phyloP scores from a whole-genome alignment of 805 yeast species.

The Nakazawaea molendinolei region DNA sequence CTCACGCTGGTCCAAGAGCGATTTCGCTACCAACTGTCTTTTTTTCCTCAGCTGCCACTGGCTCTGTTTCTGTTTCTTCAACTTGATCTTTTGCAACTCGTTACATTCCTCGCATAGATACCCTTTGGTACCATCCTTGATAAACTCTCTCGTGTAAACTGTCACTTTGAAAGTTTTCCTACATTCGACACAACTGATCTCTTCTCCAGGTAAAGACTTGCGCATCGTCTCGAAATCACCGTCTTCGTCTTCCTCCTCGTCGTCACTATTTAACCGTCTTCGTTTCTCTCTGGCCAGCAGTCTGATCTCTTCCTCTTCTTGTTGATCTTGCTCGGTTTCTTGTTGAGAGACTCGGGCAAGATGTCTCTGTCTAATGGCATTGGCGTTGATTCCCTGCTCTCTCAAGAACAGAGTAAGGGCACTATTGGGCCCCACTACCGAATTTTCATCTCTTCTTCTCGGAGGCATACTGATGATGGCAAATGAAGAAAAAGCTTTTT shows the following conservation, averaged over 20 bases:
- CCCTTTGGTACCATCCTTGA: constrained; percentile 45
- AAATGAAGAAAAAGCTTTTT: too few species aligned
- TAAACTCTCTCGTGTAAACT: constrained; percentile 51
- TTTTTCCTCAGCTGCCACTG: constrained; percentile 63
- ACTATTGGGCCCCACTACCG: constrained; percentile 61
- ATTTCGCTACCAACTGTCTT: constrained; percentile 76
- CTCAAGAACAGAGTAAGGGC: constrained; percentile 85
- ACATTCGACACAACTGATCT: constrained; percentile 60
- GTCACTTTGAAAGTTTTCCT: constrained; percentile 49
- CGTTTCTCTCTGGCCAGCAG: constrained; percentile 36
- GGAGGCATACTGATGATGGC: constrained; percentile 10
- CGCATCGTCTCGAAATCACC: constrained; percentile 18
- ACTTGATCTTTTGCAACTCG: constrained; percentile 34
- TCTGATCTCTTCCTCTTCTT: constrained; percentile 15
- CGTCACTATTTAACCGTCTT: constrained; percentile 24
- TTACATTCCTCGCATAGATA: constrained; percentile 63
- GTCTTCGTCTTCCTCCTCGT: constrained; percentile 27
- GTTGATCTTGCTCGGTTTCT: constrained; percentile 17
- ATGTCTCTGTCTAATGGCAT: constrained; percentile 50
- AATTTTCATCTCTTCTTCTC: constrained; percentile 8
- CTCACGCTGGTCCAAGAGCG: constrained; percentile 67
- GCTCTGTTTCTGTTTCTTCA: constrained; percentile 37
- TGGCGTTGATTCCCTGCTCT: constrained; percentile 86
- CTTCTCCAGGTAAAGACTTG: constrained; percentile 35
- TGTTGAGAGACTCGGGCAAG: constrained; percentile 10